These are phyloP conservation scores for Parastagonospora nodorum DNA, from an alignment of 2,329 filamentous ascomycete species.

Conservation along the genomic window DNA sequence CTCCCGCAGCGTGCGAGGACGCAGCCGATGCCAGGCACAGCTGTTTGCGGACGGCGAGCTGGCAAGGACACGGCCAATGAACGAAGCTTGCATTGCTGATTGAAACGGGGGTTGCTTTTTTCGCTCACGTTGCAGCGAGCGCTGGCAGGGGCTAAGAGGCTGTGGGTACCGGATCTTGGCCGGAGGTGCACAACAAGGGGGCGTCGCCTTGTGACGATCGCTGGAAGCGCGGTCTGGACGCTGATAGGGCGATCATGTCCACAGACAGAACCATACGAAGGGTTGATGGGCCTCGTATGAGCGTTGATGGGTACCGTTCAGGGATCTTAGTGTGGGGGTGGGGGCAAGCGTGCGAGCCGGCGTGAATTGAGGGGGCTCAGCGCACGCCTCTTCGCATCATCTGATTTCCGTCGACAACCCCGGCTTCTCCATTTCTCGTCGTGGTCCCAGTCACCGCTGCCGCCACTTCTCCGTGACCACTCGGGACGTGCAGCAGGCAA, in stretches of 20 bases:
- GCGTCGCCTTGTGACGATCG: conserved; percentile 44
- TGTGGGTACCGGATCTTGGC: conserved; percentile 40
- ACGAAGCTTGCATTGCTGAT: conserved; percentile 26
- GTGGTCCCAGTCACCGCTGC: conserved; percentile 37
- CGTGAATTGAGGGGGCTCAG: conserved; percentile 21
- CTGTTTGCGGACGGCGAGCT: conserved; percentile 31
- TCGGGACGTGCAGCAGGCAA: conserved; percentile 21
- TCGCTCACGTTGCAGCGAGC: conserved; percentile 24
- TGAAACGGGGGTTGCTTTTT: conserved; percentile 41
- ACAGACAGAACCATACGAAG: conserved; percentile 39
- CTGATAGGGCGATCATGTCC: conserved; percentile 40
- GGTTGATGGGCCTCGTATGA: conserved; percentile 36
- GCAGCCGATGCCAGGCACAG: conserved; percentile 43
- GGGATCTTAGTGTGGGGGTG: conserved; percentile 47
- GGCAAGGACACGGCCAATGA: conserved; percentile 31
- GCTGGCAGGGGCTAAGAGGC: conserved; percentile 27
- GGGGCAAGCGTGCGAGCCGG: conserved; percentile 28
- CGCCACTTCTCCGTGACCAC: conserved; percentile 12
- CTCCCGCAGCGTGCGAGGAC: conserved; percentile 25
- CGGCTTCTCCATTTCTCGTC: conserved; percentile 24
- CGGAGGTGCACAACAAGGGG: conserved; percentile 36
- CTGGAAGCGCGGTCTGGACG: conserved; percentile 26
- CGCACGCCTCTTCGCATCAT: conserved; percentile 37
- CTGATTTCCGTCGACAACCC: conserved; percentile 37
- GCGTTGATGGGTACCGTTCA: conserved; percentile 41